Conservation (phyloP, 202 grass and related monocot genomes). For the Digitaria exilis region DNA sequence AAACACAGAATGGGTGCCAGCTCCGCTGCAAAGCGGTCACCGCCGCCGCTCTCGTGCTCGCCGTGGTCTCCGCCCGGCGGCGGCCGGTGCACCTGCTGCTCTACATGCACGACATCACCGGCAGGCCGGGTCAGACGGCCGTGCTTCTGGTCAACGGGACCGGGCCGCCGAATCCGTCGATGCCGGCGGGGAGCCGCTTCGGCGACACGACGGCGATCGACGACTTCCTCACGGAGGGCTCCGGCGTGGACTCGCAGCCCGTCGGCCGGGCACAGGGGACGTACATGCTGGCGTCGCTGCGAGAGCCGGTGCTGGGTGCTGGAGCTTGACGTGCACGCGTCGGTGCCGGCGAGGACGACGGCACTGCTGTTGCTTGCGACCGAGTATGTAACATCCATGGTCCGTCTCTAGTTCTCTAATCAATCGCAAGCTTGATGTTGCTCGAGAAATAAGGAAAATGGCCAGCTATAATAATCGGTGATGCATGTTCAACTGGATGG, state of each 20-base stretch:
- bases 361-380: too few species aligned
- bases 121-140: constrained; percentile 12
- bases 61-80: not conserved
- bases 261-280: constrained; percentile 43
- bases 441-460: too few species aligned
- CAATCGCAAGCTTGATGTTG: too few species aligned
- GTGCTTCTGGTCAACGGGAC: not conserved
- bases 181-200: constrained; percentile 10
- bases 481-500: too few species aligned
- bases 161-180: not conserved
- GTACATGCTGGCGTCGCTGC: constrained; percentile 24
- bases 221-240: constrained; percentile 36
- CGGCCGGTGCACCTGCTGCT: not conserved
- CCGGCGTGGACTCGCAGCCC: not conserved
- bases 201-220: constrained; percentile 43
- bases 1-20: not conserved
- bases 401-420: too few species aligned
- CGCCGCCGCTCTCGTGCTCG: not conserved
- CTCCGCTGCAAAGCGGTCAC: not conserved
- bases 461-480: too few species aligned
- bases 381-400: too few species aligned
- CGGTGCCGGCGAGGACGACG: not conserved
- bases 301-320: constrained; percentile 19
- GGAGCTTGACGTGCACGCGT: constrained; percentile 19
- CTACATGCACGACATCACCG: constrained; percentile 46